Evolutionary conservation across 1,284 basidiomycete species (phyloP), one percentile per base, ranked within the genome.

Genomic region (Serendipita sp.): DNA sequence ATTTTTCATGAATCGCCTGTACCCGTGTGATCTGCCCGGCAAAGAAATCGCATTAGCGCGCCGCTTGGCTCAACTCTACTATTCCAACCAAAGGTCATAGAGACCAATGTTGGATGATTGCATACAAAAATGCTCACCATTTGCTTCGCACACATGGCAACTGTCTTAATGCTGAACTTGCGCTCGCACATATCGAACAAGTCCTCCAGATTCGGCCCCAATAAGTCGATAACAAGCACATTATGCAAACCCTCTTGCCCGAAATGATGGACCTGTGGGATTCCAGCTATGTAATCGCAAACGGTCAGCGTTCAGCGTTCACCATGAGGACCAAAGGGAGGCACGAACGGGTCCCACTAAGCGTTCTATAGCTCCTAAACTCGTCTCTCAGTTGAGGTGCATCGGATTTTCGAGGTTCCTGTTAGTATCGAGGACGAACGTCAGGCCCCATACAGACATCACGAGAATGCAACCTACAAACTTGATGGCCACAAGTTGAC

Each of bases 181-280:
- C 93, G 82, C 4, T 89, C 88, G 71, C 93, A 97, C 88, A 95
- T 92, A 74, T 97, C 92, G 72, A 97, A 97, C 61, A 96, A 77
- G 72, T 97, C 93, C 74, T 97, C 93, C 58, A 97, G 76, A 70
- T 88, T 92, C 0, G 93, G 93, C 1, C 93, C 93, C 17, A 97
- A 82, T 29, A 97, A 81, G 76, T 97, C 93, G 71, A 97, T 96
- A 67, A 97, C 93, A 66, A 97, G 84, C 68, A 96, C 93, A 73
- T 96, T 96, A 78, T 97, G 93, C 62, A 96, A 79, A n/a, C 93
- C 93, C 76, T 97, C 93, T 75, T 94, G 91, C 53, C 93, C 93
- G 72, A 96, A 97, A 76, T 96, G 93, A 78, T 96, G 94, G 72
- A 96, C 93, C 75, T 96, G 93, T 17, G 91, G 92, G 60, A 95